These are phyloP conservation scores for Citrus glauca DNA, from an alignment of 345 rosid species.

Conservation along the genomic window DNA sequence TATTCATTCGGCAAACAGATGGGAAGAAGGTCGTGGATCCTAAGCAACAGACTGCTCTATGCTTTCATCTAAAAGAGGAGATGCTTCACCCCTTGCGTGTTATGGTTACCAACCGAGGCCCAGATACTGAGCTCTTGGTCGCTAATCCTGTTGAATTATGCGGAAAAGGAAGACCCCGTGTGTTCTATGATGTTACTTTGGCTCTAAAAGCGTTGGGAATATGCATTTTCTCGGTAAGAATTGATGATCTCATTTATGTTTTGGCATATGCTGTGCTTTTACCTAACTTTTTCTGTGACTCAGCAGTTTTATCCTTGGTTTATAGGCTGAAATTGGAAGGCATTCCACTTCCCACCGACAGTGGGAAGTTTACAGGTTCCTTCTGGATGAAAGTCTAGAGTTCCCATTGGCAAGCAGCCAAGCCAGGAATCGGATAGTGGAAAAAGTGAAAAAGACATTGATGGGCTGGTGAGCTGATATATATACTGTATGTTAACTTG, in stretches of 20 bases:
- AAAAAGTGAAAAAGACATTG: constrained; percentile 53
- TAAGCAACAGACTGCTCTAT: constrained; percentile 38
- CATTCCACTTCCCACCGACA: constrained; percentile 47
- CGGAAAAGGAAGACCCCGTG: constrained; percentile 77
- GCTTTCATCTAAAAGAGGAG: constrained; percentile 54
- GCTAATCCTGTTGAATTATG: constrained; percentile 79
- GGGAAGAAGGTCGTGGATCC: constrained; percentile 64
- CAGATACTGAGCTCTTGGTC: constrained; percentile 63
- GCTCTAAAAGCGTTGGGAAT: constrained; percentile 58
- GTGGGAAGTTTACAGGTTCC: constrained; percentile 85
- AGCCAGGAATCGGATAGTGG: constrained; percentile 52
- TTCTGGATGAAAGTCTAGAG: constrained; percentile 53
- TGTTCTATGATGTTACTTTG: constrained; percentile 63
- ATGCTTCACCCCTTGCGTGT: constrained; percentile 62
- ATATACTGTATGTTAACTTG: not conserved
- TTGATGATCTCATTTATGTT: not conserved
- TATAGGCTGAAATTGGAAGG: constrained; percentile 72
- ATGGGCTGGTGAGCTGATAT: constrained; percentile 57
- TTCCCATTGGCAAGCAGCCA: constrained; percentile 41
- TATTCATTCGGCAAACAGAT: constrained; percentile 58
- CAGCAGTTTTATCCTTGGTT: not conserved
- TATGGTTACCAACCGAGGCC: constrained; percentile 57
- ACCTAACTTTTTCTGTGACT: not conserved
- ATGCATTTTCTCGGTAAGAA: constrained; percentile 65
- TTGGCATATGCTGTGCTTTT: not conserved